Evolutionary conservation across 805 yeast species (phyloP).

Genomic region (Metschnikowia cerradonensis): DNA sequence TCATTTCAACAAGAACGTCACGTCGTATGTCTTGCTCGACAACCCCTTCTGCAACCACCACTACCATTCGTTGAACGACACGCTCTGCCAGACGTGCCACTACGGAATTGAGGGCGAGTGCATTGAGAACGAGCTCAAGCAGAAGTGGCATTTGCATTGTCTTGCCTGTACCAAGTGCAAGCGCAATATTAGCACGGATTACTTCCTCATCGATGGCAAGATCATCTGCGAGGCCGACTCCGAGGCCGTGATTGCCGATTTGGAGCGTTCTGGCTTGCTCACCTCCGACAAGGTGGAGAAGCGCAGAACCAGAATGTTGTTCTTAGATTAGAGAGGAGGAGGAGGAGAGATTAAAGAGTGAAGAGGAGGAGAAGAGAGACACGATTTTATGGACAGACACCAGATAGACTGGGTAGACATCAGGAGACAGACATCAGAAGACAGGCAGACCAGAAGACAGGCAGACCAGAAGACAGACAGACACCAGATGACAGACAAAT

Average conservation of each 20-base stretch:
- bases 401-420: no score
- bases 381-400: no score
- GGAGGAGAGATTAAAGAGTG: no score
- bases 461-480: no score
- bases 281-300: conserved; percentile 37
- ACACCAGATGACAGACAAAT: no score
- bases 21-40: conserved; percentile 75
- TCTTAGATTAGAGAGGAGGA: conserved; percentile 19
- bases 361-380: no score
- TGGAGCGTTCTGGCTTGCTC: conserved; percentile 11
- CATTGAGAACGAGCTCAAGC: conserved; percentile 66
- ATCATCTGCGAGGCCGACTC: conserved; percentile 53
- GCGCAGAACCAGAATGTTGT: conserved; percentile 41
- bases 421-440: no score
- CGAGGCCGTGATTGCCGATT: conserved; percentile 22
- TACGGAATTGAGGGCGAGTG: conserved; percentile 88
- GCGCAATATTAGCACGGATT: conserved; percentile 46
- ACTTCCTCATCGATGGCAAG: conserved; percentile 47
- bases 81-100: conserved; percentile 68
- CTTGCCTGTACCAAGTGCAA: conserved; percentile 64
- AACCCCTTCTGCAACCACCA: conserved; percentile 79
- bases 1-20: conserved; percentile 54
- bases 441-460: no score
- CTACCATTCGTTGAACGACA: conserved; percentile 69
- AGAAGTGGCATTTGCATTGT: conserved; percentile 75